Conservation (phyloP, 139 green algal genomes). For the Chlorokybus atmophyticus region DNA sequence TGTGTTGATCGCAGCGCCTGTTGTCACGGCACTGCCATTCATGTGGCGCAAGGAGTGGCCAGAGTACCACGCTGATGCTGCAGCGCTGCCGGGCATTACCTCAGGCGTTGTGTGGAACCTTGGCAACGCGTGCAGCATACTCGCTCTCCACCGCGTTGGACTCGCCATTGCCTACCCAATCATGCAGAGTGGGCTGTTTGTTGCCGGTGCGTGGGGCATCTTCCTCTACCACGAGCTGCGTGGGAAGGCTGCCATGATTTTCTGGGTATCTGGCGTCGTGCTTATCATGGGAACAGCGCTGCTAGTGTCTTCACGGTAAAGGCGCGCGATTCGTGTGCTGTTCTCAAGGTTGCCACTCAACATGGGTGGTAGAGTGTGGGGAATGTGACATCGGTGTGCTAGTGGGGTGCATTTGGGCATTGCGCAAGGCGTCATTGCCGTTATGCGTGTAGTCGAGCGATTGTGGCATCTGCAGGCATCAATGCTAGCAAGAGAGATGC, state of each 20-base stretch:
- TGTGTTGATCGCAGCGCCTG: slow-evolving; percentile 15
- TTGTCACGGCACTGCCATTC: slow-evolving; percentile 9
- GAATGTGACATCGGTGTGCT: too few relatives aligned
- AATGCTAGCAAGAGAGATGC: too few relatives aligned
- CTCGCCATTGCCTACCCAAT: slow-evolving; percentile 30
- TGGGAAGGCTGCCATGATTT: background rate
- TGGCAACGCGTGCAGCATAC: slow-evolving; percentile 27
- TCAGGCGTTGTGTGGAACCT: slow-evolving; percentile 28
- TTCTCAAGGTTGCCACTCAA: too few relatives aligned
- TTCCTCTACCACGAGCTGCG: slow-evolving; percentile 30
- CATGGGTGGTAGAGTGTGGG: too few relatives aligned
- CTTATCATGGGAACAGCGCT: slow-evolving; percentile 3
- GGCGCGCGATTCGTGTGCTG: too few relatives aligned
- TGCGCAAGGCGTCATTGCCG: too few relatives aligned
- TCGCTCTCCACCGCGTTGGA: slow-evolving; percentile 25
- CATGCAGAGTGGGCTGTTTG: slow-evolving; percentile 35
- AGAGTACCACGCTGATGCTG: too few relatives aligned
- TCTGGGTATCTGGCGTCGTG: slow-evolving; percentile 15
- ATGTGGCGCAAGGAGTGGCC: background rate
- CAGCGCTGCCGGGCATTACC: slow-evolving; percentile 15
- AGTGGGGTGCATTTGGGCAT: too few relatives aligned
- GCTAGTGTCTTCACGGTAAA: too few relatives aligned
- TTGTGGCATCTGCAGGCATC: too few relatives aligned
- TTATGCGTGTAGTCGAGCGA: too few relatives aligned
- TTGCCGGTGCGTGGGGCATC: slow-evolving; percentile 38